Evolutionary conservation across 1,284 basidiomycete genomes (phyloP), one percentile per base, ranked within the genome.

Genomic region (Bondarzewia mesenterica): DNA sequence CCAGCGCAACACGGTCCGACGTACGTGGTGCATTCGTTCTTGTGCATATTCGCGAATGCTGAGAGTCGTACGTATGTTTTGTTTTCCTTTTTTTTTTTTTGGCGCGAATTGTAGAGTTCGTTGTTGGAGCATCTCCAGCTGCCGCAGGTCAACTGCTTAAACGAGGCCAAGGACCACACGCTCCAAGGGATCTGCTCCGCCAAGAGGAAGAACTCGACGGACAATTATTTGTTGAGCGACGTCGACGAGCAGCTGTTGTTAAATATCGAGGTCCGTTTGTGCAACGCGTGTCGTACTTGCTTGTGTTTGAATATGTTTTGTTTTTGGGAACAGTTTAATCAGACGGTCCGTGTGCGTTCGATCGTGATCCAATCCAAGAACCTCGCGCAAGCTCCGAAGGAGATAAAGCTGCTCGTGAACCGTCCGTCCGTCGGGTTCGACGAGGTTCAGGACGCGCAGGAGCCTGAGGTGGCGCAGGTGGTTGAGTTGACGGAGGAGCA

Each of bases 221-320:
- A 51, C 20, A 65, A 63, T 29, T 87, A 79, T 62, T 72, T 93
- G 51, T 74, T 84, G 55, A 89, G 85, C 58, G 89, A 92, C 60
- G 80, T 77, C 2, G 90, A 93, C 60, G 88, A 89, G 59, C 82
- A 93, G 59, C 69, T 89, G 15, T 69, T 91, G 23, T 58, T 91
- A 48, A 84, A 73, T 53, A 73, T 91, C 48, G 73, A 76, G 20
- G 86, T 86, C 60, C 58, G 80, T 72, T 22, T 38, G 44, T 44
- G 21, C 35, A 15, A 47, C 29, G 37, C 35, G 29, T 37, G 15
- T 29, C 38, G 16, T 16, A 32, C 25, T 7, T n/a, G 18, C n/a
- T n/a, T n/a, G n/a, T n/a, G n/a, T n/a, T n/a, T n/a, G n/a, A n/a
- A n/a, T n/a, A n/a, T n/a, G n/a, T n/a, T n/a, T n/a, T 35, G 32